Percentiles rank a stretch among this genome's conserved stretches.
Conservation (phyloP, 345 rosid genomes). For the Bretschneidera sinensis region DNA sequence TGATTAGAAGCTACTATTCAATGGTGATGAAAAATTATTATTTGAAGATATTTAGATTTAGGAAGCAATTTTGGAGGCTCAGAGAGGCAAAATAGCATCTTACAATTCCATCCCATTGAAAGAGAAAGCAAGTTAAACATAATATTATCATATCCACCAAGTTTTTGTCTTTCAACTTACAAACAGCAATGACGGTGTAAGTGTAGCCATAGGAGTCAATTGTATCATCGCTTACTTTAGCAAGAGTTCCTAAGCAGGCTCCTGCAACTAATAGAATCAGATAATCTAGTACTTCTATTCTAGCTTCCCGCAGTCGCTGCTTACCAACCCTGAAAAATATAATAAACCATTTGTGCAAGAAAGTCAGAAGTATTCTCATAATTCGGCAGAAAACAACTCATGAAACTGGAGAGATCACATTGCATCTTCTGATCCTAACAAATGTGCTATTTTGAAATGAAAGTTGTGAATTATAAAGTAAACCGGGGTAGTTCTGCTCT, state of each 20-base stretch:
- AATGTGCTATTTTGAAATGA: too few species aligned
- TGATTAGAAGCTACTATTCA: too few species aligned
- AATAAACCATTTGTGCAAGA: neutral
- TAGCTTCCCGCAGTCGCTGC: conserved; percentile 84
- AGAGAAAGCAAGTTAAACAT: neutral
- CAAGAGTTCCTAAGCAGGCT: conserved; percentile 84
- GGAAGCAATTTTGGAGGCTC: neutral
- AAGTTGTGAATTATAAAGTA: too few species aligned
- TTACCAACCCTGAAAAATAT: conserved; percentile 59
- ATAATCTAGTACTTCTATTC: conserved; percentile 61
- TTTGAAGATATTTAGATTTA: too few species aligned
- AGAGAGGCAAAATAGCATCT: too few species aligned
- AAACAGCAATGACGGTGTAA: conserved; percentile 73
- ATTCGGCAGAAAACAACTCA: too few species aligned
- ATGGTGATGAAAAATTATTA: neutral
- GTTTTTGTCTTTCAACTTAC: conserved; percentile 45
- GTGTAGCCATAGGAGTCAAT: conserved; percentile 71
- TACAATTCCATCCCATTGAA: neutral
- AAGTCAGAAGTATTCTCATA: neutral
- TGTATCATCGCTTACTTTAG: conserved; percentile 75
- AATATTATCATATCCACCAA: neutral
- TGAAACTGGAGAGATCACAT: too few species aligned
- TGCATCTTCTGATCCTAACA: too few species aligned
- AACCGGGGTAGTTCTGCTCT: too few species aligned
- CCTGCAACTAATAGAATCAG: conserved; percentile 76